Conservation (phyloP, 73 alveolate genomes). For the Durusdinium trenchii region DNA sequence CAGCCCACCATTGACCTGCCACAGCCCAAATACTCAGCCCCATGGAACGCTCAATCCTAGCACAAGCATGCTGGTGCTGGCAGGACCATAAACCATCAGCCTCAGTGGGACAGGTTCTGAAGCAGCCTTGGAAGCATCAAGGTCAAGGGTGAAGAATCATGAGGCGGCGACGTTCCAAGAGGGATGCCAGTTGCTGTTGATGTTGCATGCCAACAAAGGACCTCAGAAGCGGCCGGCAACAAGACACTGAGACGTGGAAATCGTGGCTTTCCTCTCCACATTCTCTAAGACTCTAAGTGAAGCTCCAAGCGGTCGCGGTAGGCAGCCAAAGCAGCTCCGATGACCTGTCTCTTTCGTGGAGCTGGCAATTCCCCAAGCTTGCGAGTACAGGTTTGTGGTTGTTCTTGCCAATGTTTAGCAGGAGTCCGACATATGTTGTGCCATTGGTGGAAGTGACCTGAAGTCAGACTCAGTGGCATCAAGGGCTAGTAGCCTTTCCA, state of each 20-base stretch:
- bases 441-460: constrained; percentile 26
- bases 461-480: too few relatives aligned
- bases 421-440: not conserved
- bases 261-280: too few relatives aligned
- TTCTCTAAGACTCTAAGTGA: too few relatives aligned
- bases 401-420: too few relatives aligned
- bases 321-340: too few relatives aligned
- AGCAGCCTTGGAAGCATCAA: too few relatives aligned
- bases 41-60: not conserved
- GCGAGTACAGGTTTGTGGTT: too few relatives aligned
- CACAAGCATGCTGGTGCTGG: not conserved
- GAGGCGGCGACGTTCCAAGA: constrained; percentile 8
- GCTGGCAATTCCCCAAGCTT: too few relatives aligned
- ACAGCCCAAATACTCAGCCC: not conserved
- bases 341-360: too few relatives aligned
- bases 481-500: too few relatives aligned
- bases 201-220: constrained; percentile 3
- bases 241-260: too few relatives aligned
- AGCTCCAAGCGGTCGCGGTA: too few relatives aligned
- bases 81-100: constrained; percentile 44
- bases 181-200: not conserved
- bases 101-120: not conserved
- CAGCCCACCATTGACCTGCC: constrained; percentile 8
- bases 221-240: not conserved
- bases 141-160: not conserved